Evolutionary conservation across 2,329 filamentous ascomycete genomes (phyloP), one percentile per base, ranked within the genome.

Genomic region (Ophiostoma sp.): DNA sequence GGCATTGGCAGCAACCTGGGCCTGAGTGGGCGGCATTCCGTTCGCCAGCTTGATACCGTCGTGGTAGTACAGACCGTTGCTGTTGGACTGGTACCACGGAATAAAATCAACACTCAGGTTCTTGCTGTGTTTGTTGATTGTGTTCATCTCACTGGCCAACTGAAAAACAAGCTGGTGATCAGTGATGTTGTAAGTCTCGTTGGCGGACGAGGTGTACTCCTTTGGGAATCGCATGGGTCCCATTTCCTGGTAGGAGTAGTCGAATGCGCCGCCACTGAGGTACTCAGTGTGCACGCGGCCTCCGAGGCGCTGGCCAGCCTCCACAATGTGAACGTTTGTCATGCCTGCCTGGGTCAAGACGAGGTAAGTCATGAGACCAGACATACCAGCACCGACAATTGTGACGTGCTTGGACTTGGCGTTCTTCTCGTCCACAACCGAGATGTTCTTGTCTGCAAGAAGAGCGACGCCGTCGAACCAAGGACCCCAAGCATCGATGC

Each of bases 231-330:
- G 64, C 64, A 66, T 66, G 1, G 64, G 64, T 13, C 64, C 64
- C 64, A 66, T 66, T 11, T 66, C 64, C 36, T 66, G 64, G 35
- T 66, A 66, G 64, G 64, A 66, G 35, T 66, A 66, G 64, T 66
- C 64, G 20, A 66, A 66, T 13, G 64, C 36, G 27, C 64, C 64
- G 11, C 64, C 64, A 20, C 33, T 66, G n/a, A 66, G 64, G 7
- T 66, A 66, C 36, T 66, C 64, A 1, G 64, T 66, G 64, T 66
- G 36, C 36, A 66, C 64, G 27, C 64, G 64, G 13, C 64, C 64
- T 66, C 64, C 64, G 20, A 66, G 33, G 17, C 64, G 64, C 64
- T 66, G 64, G 11, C 64, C 36, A 31, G 35, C 64, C 20, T 66
- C 64, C 4, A 66, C 33, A 15, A 66, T 66, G 2, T 66, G 35